Base-by-base conservation (phyloP, 2,329 filamentous ascomycete genomes). In the Fusarium keratoplasticum region DNA sequence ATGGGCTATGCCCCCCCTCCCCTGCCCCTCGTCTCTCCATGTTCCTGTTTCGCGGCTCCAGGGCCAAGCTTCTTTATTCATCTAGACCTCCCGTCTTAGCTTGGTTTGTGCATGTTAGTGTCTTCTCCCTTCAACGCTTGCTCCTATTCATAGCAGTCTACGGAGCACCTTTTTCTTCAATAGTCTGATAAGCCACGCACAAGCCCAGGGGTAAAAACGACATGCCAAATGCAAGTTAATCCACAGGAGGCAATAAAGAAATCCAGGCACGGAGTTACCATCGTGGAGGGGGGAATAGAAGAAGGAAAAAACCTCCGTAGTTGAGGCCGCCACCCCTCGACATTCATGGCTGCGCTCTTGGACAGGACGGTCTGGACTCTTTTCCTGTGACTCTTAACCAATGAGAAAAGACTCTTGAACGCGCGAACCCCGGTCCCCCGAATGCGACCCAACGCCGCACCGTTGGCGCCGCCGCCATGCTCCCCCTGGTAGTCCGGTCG, bases 391-490 rank as follows among this genome's bases (percentile, higher is more conserved):
- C 22, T 59, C 36, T n/a, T 4, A 5, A 40, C 35, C 55, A 38
- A 59, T 38, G 3, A 2, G 42, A 38, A 61, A 5, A 61, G 20
- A 59, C n/a, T 33, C 40, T 61, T 11, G 8, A 63, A 58, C 62
- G 62, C 71, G 14, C 36, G 11, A 40, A 60, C 35, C 44, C 71
- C 27, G 35, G 47, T 64, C 42, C 67, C 42, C 71, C 20, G 66
- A 76, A 63, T 70, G 40, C 68, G 50, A 69, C 29, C 36, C 54
- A 47, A 59, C 75, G 76, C 76, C 76, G 76, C 76, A 77, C 76
- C 76, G 76, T 77, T 77, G 75, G 61, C 75, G 75, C 75, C 75
- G 75, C 60, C 73, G 71, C 72, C 69, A 60, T 77, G 66, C 20
- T 18, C 5, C n/a, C 20, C 47, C 47, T 52, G 29, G 47, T 29